Evolutionary conservation across 768 basidiomycete species (phyloP).

Genomic region (Boletellus ananas): DNA sequence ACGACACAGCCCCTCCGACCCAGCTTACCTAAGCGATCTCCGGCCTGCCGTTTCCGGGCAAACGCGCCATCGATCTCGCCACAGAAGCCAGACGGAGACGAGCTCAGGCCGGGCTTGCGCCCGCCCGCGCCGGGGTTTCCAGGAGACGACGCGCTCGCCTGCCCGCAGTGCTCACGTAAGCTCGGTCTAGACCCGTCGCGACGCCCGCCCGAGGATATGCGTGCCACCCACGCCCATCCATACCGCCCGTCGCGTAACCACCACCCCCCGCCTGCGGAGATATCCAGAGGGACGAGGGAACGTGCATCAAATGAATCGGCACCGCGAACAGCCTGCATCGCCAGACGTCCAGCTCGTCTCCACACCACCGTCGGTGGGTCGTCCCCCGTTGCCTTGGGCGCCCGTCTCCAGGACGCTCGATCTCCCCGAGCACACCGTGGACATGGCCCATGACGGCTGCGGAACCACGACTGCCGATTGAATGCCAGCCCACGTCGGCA

Average conservation of each 20-base stretch:
- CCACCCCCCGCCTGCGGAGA: conserved; percentile 27
- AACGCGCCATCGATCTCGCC: conserved; percentile 18
- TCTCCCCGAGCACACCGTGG: background rate
- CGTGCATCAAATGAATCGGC: too few species aligned
- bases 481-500: conserved; percentile 1
- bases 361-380: too few species aligned
- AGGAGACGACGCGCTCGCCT: conserved; percentile 18
- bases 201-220: background rate
- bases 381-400: too few species aligned
- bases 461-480: conserved; percentile 1
- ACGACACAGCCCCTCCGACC: conserved; percentile 22
- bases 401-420: too few species aligned
- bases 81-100: conserved; percentile 15
- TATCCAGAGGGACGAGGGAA: conserved; percentile 14
- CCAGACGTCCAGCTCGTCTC: too few species aligned
- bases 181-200: background rate
- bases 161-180: background rate
- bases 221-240: conserved; percentile 1
- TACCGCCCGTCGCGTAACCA: conserved; percentile 13
- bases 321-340: too few species aligned
- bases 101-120: conserved; percentile 9
- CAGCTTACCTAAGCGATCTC: conserved; percentile 1
- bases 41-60: background rate
- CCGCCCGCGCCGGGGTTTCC: conserved; percentile 16
- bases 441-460: background rate